Base-by-base conservation (phyloP, 1,284 basidiomycete species). In the Ganoderma lingzhi region DNA sequence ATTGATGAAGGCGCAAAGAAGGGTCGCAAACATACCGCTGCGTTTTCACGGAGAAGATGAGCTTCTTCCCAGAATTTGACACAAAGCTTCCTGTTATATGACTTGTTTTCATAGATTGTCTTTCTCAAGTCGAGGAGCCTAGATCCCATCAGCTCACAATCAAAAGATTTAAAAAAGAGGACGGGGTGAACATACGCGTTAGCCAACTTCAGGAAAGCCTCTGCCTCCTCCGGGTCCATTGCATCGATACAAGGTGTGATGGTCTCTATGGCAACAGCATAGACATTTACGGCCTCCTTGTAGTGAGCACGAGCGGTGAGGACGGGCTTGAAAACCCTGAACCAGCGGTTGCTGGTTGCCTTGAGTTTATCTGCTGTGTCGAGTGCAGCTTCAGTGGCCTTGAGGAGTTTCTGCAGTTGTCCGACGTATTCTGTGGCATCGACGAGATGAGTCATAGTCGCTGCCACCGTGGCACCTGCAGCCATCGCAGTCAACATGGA, bases 281-380 rank as follows among this genome's bases (percentile, higher is more conserved):
- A 51, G n/a, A 51, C n/a, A 12, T 12, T 12, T 17, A 51, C 1
- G 1, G 48, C 48, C n/a, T 51, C 48, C 48, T 51, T 51, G 10
- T 51, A 51, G n/a, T 51, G 48, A 51, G 48, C 48, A 2, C 48
- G 48, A 28, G 48, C 48, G 23, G 48, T 51, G n/a, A 51, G 48
- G n/a, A 51, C n/a, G 9, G 48, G n/a, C 10, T 23, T 51, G 48
- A 51, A 51, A 9, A 51, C 19, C 48, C 23, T 23, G 23, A 51
- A 12, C n/a, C 48, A 51, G 48, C 48, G 48, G 23, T 23, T 23
- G 48, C 48, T 12, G n/a, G 48, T 10, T 23, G 48, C 12, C n/a
- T 51, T 28, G 48, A 51, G 48, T 51, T 51, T 51, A 23, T 51
- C 23, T 10, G 48, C 48, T n/a, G 48, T 51, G 48, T 51, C 48